Evolutionary conservation across 2,329 filamentous ascomycete genomes (phyloP), one percentile per base, ranked within the genome.

Genomic region (Coniochaeta pulveracea): DNA sequence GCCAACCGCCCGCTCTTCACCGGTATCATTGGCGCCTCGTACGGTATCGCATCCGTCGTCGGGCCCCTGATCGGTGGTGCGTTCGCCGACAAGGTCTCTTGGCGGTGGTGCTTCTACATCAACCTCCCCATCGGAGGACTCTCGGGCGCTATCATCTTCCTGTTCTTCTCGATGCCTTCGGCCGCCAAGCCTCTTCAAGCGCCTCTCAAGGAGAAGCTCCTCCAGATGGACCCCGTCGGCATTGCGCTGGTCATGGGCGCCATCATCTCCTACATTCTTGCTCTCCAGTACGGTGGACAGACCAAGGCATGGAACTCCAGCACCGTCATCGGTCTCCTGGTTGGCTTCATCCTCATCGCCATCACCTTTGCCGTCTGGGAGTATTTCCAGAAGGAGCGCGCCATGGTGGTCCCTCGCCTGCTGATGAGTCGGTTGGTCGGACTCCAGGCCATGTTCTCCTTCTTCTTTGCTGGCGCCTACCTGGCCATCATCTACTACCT

Each of bases 351-450:
- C 21, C 12, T 18, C 30, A 33, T 33, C 19, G 10, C 25, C 4
- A 10, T 15, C 21, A 14, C 14, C 19, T 24, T 33, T 10, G 16
- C 21, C 22, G 30, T n/a, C n/a, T 33, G 30, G 30, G 30, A 33
- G 30, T 24, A 15, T 11, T 33, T 16, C 30, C 30, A 33, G 22
- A 22, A 22, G 19, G 30, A 33, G 19, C 30, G 30, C 19, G 66
- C 68, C 21, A 70, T 72, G 57, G 52, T 74, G 3, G 59, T 64
- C 0, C 51, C 58, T 2, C 58, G 59, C 0, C 51, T 73, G 19
- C 34, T 71, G 6, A 47, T 45, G 10, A 52, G 57, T 22, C 55
- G 64, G 2, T 48, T 60, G 16, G 55, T 72, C n/a, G 58, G 55
- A 48, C 47, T 57, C 8, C 55, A 57, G 15, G 53, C 56, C 17